These are phyloP conservation scores for Thermoascus crustaceus DNA, from an alignment of 2,329 filamentous ascomycete genomes.

Conservation along the genomic window DNA sequence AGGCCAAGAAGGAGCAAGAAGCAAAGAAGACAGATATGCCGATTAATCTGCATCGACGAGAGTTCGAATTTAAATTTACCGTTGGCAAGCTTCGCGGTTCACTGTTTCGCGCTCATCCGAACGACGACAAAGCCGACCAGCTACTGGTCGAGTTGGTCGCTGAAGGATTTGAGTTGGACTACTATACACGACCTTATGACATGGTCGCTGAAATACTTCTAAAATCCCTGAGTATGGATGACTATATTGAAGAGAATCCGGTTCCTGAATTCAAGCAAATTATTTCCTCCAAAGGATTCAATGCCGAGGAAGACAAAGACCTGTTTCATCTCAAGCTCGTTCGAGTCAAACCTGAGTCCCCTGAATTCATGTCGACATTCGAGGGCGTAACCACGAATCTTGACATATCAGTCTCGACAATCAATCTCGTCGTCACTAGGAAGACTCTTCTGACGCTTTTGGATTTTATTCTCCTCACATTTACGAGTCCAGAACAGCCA, in stretches of 20 bases:
- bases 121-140: slow-evolving; percentile 65
- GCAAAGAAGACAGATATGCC: slow-evolving; percentile 38
- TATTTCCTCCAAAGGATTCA: slow-evolving; percentile 76
- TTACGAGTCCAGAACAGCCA: slow-evolving; percentile 57
- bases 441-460: slow-evolving; percentile 85
- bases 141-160: slow-evolving; percentile 86
- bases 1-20: slow-evolving; percentile 56
- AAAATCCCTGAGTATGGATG: slow-evolving; percentile 78
- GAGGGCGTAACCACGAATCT: slow-evolving; percentile 92
- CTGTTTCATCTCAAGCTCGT: slow-evolving; percentile 84
- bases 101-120: slow-evolving; percentile 75
- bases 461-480: slow-evolving; percentile 90
- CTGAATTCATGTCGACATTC: slow-evolving; percentile 85
- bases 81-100: slow-evolving; percentile 92
- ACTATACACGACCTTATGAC: slow-evolving; percentile 81
- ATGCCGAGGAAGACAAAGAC: slow-evolving; percentile 63
- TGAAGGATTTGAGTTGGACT: slow-evolving; percentile 77
- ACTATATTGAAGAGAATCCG: slow-evolving; percentile 83
- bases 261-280: slow-evolving; percentile 92
- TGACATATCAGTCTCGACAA: slow-evolving; percentile 83
- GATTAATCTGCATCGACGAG: slow-evolving; percentile 73
- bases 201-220: slow-evolving; percentile 89
- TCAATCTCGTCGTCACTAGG: slow-evolving; percentile 89
- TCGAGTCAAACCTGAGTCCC: slow-evolving; percentile 81
- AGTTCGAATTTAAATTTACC: slow-evolving; percentile 93